Evolutionary conservation across 345 rosid genomes (phyloP).

Genomic region (Turritis glabra): DNA sequence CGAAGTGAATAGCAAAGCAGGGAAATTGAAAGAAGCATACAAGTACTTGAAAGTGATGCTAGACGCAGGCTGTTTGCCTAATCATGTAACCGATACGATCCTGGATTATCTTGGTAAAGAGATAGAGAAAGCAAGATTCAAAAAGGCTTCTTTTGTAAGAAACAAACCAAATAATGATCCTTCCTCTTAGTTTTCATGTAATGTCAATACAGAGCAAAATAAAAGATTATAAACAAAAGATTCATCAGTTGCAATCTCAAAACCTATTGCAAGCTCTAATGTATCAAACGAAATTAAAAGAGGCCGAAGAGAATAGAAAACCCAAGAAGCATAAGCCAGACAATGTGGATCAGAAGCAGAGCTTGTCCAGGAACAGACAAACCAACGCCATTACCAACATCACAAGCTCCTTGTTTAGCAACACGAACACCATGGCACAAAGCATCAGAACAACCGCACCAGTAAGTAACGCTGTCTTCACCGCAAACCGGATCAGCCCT

Average conservation of each 20-base stretch:
- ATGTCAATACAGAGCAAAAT: neutral
- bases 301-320: conserved; percentile 81
- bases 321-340: conserved; percentile 87
- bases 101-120: conserved; percentile 76
- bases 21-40: conserved; percentile 74
- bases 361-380: conserved; percentile 85
- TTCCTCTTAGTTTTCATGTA: conserved; percentile 10
- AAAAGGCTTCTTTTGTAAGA: conserved; percentile 61
- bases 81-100: conserved; percentile 81
- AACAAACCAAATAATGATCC: conserved; percentile 27
- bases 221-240: conserved; percentile 20
- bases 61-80: conserved; percentile 75
- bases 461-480: conserved; percentile 78
- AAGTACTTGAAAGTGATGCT: conserved; percentile 72
- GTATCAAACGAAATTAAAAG: conserved; percentile 43
- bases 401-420: conserved; percentile 72
- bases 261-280: neutral
- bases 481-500: conserved; percentile 91
- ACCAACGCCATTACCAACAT: conserved; percentile 67
- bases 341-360: conserved; percentile 81
- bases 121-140: conserved; percentile 67
- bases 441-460: conserved; percentile 97
- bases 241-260: neutral
- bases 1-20: conserved; percentile 82
- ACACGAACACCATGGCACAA: conserved; percentile 65